Percentiles rank a stretch among this genome's conserved stretches.
Evolutionary conservation across 129 eudicot genomes (phyloP).

Genomic region (Saposhnikovia divaricata): DNA sequence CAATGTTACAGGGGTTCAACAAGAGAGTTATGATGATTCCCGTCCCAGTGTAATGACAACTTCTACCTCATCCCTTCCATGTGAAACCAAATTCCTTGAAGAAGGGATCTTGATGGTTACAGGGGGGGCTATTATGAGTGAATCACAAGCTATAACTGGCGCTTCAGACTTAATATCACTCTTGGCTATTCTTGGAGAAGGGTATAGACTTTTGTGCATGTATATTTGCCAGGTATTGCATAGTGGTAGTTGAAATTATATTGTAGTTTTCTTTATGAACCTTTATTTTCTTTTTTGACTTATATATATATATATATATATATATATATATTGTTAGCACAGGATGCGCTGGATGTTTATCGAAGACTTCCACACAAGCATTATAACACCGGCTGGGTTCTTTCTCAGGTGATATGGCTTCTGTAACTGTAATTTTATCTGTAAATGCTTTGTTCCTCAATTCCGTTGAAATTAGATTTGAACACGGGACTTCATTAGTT

Average conservation of each 20-base stretch:
- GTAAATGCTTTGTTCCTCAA: not conserved
- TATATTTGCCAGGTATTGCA: slow-evolving; percentile 80
- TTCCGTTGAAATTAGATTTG: not conserved
- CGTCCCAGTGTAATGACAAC: slow-evolving; percentile 31
- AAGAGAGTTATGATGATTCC: slow-evolving; percentile 54
- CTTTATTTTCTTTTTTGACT: not conserved
- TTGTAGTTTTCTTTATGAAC: not conserved
- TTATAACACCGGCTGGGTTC: slow-evolving; percentile 95
- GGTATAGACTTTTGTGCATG: slow-evolving; percentile 77
- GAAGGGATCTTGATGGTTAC: slow-evolving; percentile 34
- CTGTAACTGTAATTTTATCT: not conserved
- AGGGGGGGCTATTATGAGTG: slow-evolving; percentile 33
- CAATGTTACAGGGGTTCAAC: slow-evolving; percentile 32
- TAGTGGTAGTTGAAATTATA: not conserved
- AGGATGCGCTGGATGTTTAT: slow-evolving; percentile 90
- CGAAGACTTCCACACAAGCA: slow-evolving; percentile 80
- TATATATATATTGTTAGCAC: slow-evolving; percentile 17
- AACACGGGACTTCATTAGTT: not conserved
- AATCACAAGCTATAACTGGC: slow-evolving; percentile 46
- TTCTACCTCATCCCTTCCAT: slow-evolving; percentile 45
- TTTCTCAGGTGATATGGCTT: slow-evolving; percentile 60
- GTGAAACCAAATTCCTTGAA: slow-evolving; percentile 54
- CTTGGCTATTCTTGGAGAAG: slow-evolving; percentile 72
- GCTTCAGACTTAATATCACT: slow-evolving; percentile 66
- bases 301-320: slow-evolving; percentile 9